These are phyloP conservation scores for Drosera capensis DNA, from an alignment of 148 eudicot genomes.

Conservation along the genomic window DNA sequence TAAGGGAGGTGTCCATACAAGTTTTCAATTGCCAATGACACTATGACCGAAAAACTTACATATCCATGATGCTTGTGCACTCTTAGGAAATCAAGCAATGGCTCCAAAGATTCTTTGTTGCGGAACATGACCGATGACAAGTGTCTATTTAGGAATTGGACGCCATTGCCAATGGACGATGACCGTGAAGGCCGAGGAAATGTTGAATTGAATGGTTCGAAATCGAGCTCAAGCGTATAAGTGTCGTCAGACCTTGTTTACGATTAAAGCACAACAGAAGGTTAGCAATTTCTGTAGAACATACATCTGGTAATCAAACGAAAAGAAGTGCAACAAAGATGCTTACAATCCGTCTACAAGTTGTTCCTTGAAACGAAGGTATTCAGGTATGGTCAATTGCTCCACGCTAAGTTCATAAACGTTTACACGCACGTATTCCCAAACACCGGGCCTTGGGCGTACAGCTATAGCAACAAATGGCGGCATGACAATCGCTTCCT, in stretches of 20 bases:
- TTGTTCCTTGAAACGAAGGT: constrained; percentile 85
- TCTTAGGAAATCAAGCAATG: constrained; percentile 86
- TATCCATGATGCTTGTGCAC: constrained; percentile 68
- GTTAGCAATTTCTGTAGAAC: no score
- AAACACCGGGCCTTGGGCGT: constrained; percentile 97
- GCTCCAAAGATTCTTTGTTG: constrained; percentile 78
- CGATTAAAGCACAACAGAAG: neutral
- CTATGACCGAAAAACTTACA: constrained; percentile 26
- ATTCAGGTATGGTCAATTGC: constrained; percentile 66
- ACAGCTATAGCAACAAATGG: constrained; percentile 90
- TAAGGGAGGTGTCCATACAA: no score
- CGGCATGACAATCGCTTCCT: constrained; percentile 94
- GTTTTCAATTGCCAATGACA: neutral
- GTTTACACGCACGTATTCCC: constrained; percentile 92
- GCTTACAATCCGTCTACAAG: constrained; percentile 76
- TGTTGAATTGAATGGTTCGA: constrained; percentile 81
- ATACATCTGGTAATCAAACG: no score
- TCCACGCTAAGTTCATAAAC: constrained; percentile 78
- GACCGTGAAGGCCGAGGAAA: constrained; percentile 87
- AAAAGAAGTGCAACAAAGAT: neutral
- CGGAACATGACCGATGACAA: constrained; percentile 92
- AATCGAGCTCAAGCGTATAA: constrained; percentile 76
- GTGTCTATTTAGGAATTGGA: constrained; percentile 93
- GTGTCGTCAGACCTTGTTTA: constrained; percentile 28
- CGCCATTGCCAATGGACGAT: constrained; percentile 92